phyloP scores from a whole-genome alignment of 192 early-diverging fungal genomes.

The Allomyces arbusculus region DNA sequence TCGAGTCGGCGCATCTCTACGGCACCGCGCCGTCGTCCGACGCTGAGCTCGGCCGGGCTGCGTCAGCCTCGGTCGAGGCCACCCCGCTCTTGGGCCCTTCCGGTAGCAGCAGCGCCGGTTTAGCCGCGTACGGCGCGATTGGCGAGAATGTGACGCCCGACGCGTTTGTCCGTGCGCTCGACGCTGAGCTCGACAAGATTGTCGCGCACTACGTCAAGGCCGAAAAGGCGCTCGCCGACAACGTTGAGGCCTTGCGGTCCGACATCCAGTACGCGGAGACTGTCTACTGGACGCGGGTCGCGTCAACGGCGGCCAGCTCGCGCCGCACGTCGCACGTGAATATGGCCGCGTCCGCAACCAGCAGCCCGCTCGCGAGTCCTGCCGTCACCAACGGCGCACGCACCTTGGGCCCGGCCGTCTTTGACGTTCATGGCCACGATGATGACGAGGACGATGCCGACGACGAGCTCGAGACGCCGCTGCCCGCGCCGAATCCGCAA shows the following conservation, averaged over 20 bases:
- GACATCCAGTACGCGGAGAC: constrained; percentile 30
- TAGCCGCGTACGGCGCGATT: background rate
- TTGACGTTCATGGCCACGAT: background rate
- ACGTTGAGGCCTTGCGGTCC: constrained; percentile 36
- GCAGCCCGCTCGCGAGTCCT: no score
- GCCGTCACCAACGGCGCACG: background rate
- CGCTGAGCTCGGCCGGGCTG: no score
- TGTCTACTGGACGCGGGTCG: background rate
- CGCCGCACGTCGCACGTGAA: background rate
- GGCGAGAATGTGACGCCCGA: background rate
- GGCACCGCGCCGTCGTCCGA: background rate
- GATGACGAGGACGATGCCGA: constrained; percentile 9
- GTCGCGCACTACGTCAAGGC: constrained; percentile 61
- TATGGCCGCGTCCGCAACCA: background rate
- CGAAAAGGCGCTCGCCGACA: constrained; percentile 50
- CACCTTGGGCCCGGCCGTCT: background rate
- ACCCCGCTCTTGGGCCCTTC: background rate
- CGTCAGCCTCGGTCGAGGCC: background rate
- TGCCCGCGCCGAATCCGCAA: constrained; percentile 4
- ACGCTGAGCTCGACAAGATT: constrained; percentile 70
- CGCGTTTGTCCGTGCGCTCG: constrained; percentile 48
- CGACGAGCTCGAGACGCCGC: background rate
- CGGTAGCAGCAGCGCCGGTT: no score
- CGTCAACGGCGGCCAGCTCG: background rate
- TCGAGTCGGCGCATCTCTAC: background rate